Base-by-base conservation (phyloP, 1,284 basidiomycete genomes). In the Apiotrichum sp. region DNA sequence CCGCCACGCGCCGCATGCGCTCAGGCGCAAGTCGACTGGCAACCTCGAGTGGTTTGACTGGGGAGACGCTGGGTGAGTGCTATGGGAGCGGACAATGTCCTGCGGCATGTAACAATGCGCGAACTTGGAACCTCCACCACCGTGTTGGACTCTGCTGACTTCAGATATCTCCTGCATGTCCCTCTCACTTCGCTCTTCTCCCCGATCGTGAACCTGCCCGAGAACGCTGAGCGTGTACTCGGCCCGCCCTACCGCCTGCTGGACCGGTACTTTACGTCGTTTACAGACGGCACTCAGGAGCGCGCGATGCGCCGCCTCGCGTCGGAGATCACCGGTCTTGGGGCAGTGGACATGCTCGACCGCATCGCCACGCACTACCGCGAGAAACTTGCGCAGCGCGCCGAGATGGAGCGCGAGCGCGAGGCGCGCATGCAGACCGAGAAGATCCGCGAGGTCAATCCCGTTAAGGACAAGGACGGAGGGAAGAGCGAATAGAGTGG, bases 61-160 rank as follows among this genome's bases (percentile, higher is more conserved):
- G 71, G 72, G 66, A 7, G 66, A 69, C 43, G 58, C 68, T 42
- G 72, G 71, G 71, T 72, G 57, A 68, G 70, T 68, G 36, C 5
- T 29, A 11, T 44, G 29, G 29, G 29, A 29, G 29, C 3, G 29
- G 29, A 29, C 3, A 29, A 29, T 29, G 29, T 29, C 29, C 2
- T 29, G 29, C 29, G 29, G 29, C 29, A 29, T 29, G 3, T 29
- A 29, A 29, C 29, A 29, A 29, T 29, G 29, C 29, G 3, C 29
- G 3, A 29, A 3, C 29, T 29, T 29, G 3, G 29, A 3, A 29
- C 29, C 29, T 29, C 29, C 29, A 29, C 29, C 29, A 29, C 29
- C 29, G 29, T 3, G 29, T 29, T 29, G 29, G 29, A 3, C 29
- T 29, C 3, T 29, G 29, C 29, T 29, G 3, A 44, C 13, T 29